A percentile compares a stretch with the other conserved stretches of the same genome.
phyloP scores from a whole-genome alignment of 2,329 filamentous ascomycete species.

The Dactylellina cionopaga region DNA sequence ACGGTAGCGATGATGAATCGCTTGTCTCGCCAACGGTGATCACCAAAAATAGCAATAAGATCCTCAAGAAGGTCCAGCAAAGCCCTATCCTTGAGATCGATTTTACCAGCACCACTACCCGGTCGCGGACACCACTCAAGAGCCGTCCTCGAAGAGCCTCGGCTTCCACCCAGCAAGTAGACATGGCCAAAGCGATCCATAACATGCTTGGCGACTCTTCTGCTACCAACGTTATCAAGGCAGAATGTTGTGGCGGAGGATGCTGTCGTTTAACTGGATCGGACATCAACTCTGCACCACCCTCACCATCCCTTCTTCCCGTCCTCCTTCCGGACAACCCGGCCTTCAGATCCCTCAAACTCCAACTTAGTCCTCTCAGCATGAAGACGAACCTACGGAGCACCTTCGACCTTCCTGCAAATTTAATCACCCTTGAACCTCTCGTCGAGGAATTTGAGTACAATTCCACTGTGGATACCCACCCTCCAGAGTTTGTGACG shows the following conservation, averaged over 20 bases:
- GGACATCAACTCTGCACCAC: constrained; percentile 27
- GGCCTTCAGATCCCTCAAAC: constrained; percentile 80
- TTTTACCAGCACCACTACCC: constrained; percentile 54
- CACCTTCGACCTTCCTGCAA: constrained; percentile 76
- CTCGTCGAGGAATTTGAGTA: constrained; percentile 62
- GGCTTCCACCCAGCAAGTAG: constrained; percentile 55
- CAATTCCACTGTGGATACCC: constrained; percentile 63
- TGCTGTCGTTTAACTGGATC: constrained; percentile 54
- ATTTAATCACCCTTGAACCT: constrained; percentile 76
- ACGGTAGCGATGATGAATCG: constrained; percentile 15
- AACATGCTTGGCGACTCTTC: constrained; percentile 55
- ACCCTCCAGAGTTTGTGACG: constrained; percentile 89
- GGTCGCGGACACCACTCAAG: constrained; percentile 32
- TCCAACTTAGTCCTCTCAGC: constrained; percentile 80
- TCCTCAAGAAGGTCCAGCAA: constrained; percentile 17
- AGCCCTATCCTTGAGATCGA: constrained; percentile 57
- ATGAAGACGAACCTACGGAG: constrained; percentile 75
- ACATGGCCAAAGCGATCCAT: constrained; percentile 51
- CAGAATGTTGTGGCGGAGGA: constrained; percentile 56
- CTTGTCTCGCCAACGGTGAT: not conserved
- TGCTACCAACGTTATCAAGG: constrained; percentile 54
- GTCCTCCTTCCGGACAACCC: constrained; percentile 75
- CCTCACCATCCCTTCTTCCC: constrained; percentile 24
- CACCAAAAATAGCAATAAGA: constrained; percentile 6
- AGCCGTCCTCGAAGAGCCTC: constrained; percentile 6